Conservation (phyloP, 164 flowering plant genomes). For the Annona squamosa region DNA sequence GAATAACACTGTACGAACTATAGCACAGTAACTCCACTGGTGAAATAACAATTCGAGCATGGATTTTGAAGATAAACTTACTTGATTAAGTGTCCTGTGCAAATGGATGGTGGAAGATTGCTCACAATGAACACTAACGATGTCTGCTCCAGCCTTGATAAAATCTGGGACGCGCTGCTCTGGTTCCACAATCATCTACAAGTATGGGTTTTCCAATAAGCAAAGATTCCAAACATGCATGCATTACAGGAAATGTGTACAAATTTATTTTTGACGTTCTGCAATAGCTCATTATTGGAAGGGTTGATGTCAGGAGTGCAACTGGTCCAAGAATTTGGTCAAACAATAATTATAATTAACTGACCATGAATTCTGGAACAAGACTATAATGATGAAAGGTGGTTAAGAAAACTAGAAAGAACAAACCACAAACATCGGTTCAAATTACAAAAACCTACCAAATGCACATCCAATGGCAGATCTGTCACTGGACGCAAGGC, state of each 20-base stretch:
- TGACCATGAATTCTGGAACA: neutral
- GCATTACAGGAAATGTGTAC: neutral
- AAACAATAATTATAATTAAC: neutral
- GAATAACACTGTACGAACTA: neutral
- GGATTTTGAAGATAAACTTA: constrained; percentile 22
- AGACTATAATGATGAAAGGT: neutral
- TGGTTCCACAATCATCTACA: constrained; percentile 98
- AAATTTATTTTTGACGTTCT: neutral
- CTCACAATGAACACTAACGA: constrained; percentile 94
- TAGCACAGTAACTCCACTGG: neutral
- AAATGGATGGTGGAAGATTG: constrained; percentile 92
- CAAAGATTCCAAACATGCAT: constrained; percentile 1
- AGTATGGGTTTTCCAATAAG: constrained; percentile 11
- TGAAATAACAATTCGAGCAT: neutral
- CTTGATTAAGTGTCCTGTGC: constrained; percentile 81
- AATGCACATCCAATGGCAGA: constrained; percentile 95
- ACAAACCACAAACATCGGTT: neutral
- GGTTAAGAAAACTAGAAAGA: constrained; percentile 4
- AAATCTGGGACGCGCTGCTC: constrained; percentile 94
- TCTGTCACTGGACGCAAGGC: constrained; percentile 97
- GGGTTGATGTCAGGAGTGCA: neutral
- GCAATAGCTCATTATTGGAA: neutral
- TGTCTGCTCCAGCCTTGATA: constrained; percentile 97
- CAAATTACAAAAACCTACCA: constrained; percentile 41
- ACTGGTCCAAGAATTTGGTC: neutral